Percentiles rank a stretch among this genome's conserved stretches.
Evolutionary conservation across 306 rosid species (phyloP).

Genomic region (Cicer judaicum): DNA sequence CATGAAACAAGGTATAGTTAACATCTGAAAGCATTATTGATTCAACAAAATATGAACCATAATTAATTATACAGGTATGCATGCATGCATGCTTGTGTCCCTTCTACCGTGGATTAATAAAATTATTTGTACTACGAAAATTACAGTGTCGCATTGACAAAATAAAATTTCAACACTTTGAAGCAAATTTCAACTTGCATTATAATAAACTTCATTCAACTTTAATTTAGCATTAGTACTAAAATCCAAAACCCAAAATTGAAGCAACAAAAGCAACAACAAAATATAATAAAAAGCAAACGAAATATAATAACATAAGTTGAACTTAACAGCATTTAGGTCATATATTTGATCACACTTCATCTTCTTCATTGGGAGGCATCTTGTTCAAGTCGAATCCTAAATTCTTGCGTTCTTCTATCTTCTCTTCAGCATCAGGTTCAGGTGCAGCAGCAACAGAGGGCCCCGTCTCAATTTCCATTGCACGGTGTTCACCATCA

Average conservation of each 20-base stretch:
- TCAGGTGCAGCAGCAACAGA: neutral
- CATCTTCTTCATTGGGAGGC: constrained; percentile 6
- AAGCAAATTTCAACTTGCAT: neutral
- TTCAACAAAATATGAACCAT: too few relatives aligned
- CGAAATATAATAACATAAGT: neutral
- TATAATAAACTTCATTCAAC: neutral
- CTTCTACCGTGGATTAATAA: too few relatives aligned
- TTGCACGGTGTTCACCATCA: neutral
- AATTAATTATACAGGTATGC: too few relatives aligned
- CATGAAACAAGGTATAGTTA: too few relatives aligned
- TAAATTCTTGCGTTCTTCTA: neutral
- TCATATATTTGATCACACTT: neutral
- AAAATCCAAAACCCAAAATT: neutral
- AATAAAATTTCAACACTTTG: neutral
- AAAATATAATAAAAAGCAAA: neutral
- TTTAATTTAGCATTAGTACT: neutral
- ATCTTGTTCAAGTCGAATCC: neutral
- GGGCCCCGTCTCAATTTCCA: neutral
- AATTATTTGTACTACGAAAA: too few relatives aligned
- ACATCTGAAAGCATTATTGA: too few relatives aligned
- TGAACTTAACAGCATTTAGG: neutral
- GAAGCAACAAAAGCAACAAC: too few relatives aligned
- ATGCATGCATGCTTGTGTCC: too few relatives aligned
- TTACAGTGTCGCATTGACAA: too few relatives aligned
- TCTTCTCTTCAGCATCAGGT: too few relatives aligned